Conservation (phyloP, 352 stramenopile genomes). For the Phytophthora tubulina region DNA sequence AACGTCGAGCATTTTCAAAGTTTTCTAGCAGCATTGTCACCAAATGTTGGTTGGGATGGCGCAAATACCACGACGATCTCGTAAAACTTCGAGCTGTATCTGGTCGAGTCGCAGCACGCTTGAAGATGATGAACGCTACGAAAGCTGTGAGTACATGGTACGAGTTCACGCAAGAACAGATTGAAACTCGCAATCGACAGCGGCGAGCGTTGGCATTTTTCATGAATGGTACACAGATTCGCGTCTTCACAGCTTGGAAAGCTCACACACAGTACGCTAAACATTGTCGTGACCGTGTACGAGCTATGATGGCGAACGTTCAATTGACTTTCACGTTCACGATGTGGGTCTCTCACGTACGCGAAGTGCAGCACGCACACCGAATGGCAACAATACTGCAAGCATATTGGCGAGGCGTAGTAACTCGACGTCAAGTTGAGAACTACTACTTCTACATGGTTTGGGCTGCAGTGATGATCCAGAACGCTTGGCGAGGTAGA, state of each 20-base stretch:
- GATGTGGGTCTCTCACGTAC: constrained; percentile 57
- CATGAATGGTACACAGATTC: constrained; percentile 63
- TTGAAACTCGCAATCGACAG: constrained; percentile 51
- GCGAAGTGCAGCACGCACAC: constrained; percentile 43
- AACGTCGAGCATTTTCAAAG: constrained; percentile 62
- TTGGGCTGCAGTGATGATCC: constrained; percentile 77
- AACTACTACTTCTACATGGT: constrained; percentile 67
- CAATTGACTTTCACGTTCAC: constrained; percentile 63
- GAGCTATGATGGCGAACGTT: constrained; percentile 59
- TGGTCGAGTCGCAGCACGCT: constrained; percentile 47
- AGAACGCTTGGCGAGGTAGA: constrained; percentile 73
- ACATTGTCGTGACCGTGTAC: constrained; percentile 52
- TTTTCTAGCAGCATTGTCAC: constrained; percentile 69
- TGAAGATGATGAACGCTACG: constrained; percentile 51
- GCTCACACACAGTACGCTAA: constrained; percentile 50
- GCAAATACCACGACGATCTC: constrained; percentile 49
- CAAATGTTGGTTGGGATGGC: constrained; percentile 78
- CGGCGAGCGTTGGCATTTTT: constrained; percentile 75
- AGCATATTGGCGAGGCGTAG: constrained; percentile 71
- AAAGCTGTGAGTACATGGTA: constrained; percentile 73
- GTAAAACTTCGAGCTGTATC: constrained; percentile 55
- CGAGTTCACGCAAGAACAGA: constrained; percentile 69
- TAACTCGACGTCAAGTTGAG: constrained; percentile 55
- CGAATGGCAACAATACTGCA: constrained; percentile 53
- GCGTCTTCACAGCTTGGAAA: constrained; percentile 67